Evolutionary conservation across 306 rosid species (phyloP).

Genomic region (Abrus pulchellus): DNA sequence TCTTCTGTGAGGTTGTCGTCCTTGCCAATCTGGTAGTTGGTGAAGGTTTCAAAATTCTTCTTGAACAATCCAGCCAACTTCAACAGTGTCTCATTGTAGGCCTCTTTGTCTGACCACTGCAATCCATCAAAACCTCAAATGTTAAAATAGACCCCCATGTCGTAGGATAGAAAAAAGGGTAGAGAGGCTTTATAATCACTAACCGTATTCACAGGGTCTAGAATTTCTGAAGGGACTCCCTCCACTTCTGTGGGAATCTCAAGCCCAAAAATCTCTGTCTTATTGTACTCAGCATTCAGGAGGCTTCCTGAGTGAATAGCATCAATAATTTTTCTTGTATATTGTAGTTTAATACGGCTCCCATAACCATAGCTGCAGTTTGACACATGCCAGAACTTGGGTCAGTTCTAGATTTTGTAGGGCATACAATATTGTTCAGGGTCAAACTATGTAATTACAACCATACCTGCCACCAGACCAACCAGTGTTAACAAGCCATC

Average conservation of each 20-base stretch:
- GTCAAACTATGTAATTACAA: background rate
- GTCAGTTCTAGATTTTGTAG: background rate
- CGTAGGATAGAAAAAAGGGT: background rate
- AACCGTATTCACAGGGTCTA: slow-evolving; percentile 81
- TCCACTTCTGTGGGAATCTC: slow-evolving; percentile 78
- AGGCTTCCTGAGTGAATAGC: slow-evolving; percentile 87
- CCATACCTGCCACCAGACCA: slow-evolving; percentile 91
- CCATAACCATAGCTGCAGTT: slow-evolving; percentile 79
- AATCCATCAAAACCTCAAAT: background rate
- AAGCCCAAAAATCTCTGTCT: slow-evolving; percentile 80
- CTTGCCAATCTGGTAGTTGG: slow-evolving; percentile 69
- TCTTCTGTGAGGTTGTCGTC: slow-evolving; percentile 68
- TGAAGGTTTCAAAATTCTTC: slow-evolving; percentile 75
- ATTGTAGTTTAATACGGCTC: slow-evolving; percentile 75
- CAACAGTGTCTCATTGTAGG: slow-evolving; percentile 64
- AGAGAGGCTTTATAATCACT: slow-evolving; percentile 41
- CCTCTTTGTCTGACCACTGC: slow-evolving; percentile 79
- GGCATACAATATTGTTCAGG: background rate
- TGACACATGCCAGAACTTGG: background rate
- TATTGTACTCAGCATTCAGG: slow-evolving; percentile 61
- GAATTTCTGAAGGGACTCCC: slow-evolving; percentile 84
- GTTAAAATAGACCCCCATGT: background rate
- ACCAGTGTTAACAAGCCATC: slow-evolving; percentile 98
- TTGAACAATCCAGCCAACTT: slow-evolving; percentile 76
- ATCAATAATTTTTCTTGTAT: slow-evolving; percentile 86